Percentiles rank a stretch among this genome's conserved stretches.
phyloP scores from a whole-genome alignment of 192 early-diverging fungal genomes.

The Gorgonomyces haynaldii region DNA sequence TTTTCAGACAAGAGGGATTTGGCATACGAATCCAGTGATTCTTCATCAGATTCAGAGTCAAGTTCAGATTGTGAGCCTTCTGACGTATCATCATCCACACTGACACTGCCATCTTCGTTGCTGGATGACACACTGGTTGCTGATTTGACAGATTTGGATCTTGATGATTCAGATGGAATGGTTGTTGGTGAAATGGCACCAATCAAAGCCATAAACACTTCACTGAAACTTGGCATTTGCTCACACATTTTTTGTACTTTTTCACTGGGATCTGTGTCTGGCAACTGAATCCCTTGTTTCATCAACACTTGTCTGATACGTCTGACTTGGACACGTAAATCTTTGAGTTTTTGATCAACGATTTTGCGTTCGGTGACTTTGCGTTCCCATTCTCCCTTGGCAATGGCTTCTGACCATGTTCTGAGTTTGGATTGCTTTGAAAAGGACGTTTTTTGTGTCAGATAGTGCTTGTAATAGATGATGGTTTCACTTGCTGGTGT shows the following conservation, averaged over 20 bases:
- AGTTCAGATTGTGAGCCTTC: constrained; percentile 3
- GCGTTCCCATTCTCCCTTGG: constrained; percentile 13
- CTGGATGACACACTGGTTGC: background rate
- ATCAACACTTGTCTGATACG: too few relatives aligned
- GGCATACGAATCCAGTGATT: background rate
- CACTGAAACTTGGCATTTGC: too few relatives aligned
- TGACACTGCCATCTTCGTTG: constrained; percentile 4
- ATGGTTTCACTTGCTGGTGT: background rate
- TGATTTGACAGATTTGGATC: background rate
- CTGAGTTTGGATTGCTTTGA: constrained; percentile 1
- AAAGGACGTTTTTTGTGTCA: constrained; percentile 3
- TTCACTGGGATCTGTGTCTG: too few relatives aligned
- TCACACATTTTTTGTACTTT: constrained; percentile 1
- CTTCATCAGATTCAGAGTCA: background rate
- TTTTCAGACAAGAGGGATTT: background rate
- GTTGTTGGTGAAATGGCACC: background rate
- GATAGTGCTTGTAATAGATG: constrained; percentile 1
- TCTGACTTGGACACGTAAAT: too few relatives aligned
- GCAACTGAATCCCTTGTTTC: too few relatives aligned
- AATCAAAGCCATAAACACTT: background rate
- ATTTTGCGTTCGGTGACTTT: background rate
- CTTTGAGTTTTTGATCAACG: background rate
- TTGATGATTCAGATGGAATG: background rate
- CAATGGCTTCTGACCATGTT: constrained; percentile 3
- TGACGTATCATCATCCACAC: background rate